Percentiles rank a stretch among this genome's conserved stretches.
Evolutionary conservation across 352 stramenopile species (phyloP).

Genomic region (Phytophthora capsici): DNA sequence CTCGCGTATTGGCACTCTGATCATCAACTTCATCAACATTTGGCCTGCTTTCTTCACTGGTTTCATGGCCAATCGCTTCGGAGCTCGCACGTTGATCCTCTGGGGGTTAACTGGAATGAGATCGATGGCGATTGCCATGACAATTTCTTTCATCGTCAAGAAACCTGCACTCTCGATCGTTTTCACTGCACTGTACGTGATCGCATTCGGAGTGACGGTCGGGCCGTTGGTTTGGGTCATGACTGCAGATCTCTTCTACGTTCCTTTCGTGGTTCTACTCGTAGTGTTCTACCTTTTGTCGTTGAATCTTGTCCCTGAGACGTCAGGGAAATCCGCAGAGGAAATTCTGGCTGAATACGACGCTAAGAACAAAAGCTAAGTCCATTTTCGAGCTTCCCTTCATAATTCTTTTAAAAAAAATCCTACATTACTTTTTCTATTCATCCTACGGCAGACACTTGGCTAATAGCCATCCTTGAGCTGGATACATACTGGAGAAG

Average conservation of each 20-base stretch:
- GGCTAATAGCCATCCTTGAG: constrained; percentile 77
- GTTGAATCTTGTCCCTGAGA: constrained; percentile 23
- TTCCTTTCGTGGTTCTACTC: constrained; percentile 22
- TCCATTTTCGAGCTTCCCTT: background rate
- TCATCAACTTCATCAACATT: constrained; percentile 29
- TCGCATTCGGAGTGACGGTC: constrained; percentile 18
- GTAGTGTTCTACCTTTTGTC: constrained; percentile 14
- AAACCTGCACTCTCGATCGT: constrained; percentile 19
- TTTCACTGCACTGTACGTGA: constrained; percentile 25
- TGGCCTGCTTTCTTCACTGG: constrained; percentile 24
- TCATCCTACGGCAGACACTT: constrained; percentile 57
- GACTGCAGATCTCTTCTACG: constrained; percentile 24
- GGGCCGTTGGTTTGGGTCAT: constrained; percentile 22
- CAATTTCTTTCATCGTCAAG: constrained; percentile 11
- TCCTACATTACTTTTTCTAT: constrained; percentile 33
- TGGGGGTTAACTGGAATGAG: constrained; percentile 21
- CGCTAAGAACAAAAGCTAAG: background rate
- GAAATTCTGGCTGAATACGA: constrained; percentile 25
- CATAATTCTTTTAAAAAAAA: constrained; percentile 15
- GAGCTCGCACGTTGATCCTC: constrained; percentile 20
- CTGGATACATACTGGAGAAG: constrained; percentile 85
- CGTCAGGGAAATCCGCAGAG: constrained; percentile 25
- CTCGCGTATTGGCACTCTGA: constrained; percentile 13
- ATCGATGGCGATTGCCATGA: constrained; percentile 20
- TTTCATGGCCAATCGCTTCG: constrained; percentile 21